These are phyloP conservation scores for Suillus decipiens DNA, from an alignment of 768 basidiomycete species.

Conservation along the genomic window DNA sequence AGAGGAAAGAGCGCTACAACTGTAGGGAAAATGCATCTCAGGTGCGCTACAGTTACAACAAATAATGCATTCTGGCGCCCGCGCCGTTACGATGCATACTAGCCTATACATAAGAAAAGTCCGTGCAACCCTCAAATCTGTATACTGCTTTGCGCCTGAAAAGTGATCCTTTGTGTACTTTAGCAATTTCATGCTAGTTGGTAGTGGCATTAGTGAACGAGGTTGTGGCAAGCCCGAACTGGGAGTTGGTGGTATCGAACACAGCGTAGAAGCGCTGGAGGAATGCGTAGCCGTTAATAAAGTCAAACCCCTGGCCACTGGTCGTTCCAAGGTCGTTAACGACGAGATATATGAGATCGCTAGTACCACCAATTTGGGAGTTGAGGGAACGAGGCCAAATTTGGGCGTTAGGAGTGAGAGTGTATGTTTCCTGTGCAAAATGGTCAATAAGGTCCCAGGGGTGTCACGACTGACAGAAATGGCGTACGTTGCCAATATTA, in stretches of 20 bases:
- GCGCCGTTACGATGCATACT: no score
- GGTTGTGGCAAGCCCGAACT: conserved; percentile 33
- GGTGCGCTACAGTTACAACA: no score
- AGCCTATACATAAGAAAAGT: no score
- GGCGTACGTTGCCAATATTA: conserved; percentile 9
- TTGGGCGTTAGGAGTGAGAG: no score
- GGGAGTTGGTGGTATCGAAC: conserved; percentile 58
- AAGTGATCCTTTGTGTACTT: background rate
- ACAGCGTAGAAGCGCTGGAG: conserved; percentile 68
- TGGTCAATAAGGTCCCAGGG: background rate
- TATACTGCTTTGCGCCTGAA: background rate
- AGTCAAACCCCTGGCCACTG: conserved; percentile 51
- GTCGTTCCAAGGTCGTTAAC: conserved; percentile 39
- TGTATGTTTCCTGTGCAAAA: conserved; percentile 30
- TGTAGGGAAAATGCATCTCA: no score
- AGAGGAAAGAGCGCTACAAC: no score
- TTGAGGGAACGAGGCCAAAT: conserved; percentile 45
- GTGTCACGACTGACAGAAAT: background rate
- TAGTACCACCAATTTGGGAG: conserved; percentile 42
- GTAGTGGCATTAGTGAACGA: conserved; percentile 30
- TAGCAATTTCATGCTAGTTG: conserved; percentile 22
- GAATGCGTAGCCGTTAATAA: conserved; percentile 56
- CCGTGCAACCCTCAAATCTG: background rate
- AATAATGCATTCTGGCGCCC: no score
- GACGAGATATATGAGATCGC: conserved; percentile 39